Conservation (phyloP, 2,329 filamentous ascomycete species). For the Neophaeococcomyces aloes region DNA sequence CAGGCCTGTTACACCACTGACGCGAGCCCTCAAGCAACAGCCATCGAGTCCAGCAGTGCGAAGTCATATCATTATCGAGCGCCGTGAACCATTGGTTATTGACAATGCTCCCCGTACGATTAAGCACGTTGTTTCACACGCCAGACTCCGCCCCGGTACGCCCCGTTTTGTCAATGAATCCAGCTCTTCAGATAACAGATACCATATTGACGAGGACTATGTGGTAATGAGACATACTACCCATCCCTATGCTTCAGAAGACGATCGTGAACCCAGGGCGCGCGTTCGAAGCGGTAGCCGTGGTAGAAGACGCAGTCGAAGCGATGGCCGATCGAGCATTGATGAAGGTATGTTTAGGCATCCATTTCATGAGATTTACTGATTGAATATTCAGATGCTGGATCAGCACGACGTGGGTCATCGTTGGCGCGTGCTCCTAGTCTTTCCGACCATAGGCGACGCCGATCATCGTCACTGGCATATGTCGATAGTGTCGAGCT, state of each 20-base stretch:
- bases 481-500: neutral
- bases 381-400: neutral
- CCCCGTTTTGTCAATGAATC: neutral
- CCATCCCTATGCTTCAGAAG: constrained; percentile 1
- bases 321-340: neutral
- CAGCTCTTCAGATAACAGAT: neutral
- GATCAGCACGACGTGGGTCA: neutral
- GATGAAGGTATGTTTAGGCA: constrained; percentile 7
- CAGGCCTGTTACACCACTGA: neutral
- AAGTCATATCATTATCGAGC: neutral
- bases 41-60: neutral
- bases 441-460: constrained; percentile 4
- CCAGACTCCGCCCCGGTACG: neutral
- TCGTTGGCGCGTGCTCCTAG: neutral
- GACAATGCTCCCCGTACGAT: too few species aligned
- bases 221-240: neutral
- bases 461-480: constrained; percentile 3
- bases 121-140: neutral
- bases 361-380: neutral
- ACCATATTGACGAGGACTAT: neutral
- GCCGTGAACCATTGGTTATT: neutral
- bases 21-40: neutral
- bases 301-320: constrained; percentile 1
- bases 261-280: neutral
- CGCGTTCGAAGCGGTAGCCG: neutral